Evolutionary conservation across 371 early-diverging fungal species (phyloP).

Genomic region (Gilbertella persicaria): DNA sequence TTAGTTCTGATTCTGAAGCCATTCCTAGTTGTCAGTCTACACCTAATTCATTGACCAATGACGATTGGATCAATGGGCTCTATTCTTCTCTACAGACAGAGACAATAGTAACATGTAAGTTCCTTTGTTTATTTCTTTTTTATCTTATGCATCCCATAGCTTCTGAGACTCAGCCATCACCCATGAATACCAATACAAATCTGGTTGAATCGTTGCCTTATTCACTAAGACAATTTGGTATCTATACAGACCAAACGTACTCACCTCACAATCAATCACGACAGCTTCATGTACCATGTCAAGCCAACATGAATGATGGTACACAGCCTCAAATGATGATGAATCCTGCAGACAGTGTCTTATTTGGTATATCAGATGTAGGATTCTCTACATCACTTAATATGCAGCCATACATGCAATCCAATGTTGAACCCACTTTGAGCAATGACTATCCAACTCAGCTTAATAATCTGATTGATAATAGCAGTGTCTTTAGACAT

Average conservation of each 20-base stretch:
- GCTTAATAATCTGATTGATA: slow-evolving; percentile 9
- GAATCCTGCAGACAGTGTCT: slow-evolving; percentile 19
- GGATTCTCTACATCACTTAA: slow-evolving; percentile 4
- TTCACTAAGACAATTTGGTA: slow-evolving; percentile 40
- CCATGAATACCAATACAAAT: background rate
- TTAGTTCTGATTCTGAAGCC: slow-evolving; percentile 18
- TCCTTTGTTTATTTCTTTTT: background rate
- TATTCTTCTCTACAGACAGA: slow-evolving; percentile 28
- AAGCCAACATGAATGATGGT: slow-evolving; percentile 1
- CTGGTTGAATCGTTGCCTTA: slow-evolving; percentile 24
- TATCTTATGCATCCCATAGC: background rate
- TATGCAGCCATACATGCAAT: background rate
- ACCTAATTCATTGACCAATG: slow-evolving; percentile 27
- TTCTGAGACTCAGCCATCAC: too few species aligned
- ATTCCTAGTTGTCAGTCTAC: slow-evolving; percentile 24
- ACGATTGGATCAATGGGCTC: slow-evolving; percentile 47
- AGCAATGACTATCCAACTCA: too few species aligned
- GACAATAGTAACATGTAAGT: slow-evolving; percentile 15
- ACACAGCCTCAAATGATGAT: background rate
- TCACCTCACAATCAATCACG: slow-evolving; percentile 4
- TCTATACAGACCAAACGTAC: slow-evolving; percentile 27
- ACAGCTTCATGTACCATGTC: background rate
- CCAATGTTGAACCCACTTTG: background rate
- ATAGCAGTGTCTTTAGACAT: slow-evolving; percentile 33
- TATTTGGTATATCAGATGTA: slow-evolving; percentile 13